These are phyloP conservation scores for Eutreptiella sp. DNA, from an alignment of 208 protist species.

Conservation along the genomic window DNA sequence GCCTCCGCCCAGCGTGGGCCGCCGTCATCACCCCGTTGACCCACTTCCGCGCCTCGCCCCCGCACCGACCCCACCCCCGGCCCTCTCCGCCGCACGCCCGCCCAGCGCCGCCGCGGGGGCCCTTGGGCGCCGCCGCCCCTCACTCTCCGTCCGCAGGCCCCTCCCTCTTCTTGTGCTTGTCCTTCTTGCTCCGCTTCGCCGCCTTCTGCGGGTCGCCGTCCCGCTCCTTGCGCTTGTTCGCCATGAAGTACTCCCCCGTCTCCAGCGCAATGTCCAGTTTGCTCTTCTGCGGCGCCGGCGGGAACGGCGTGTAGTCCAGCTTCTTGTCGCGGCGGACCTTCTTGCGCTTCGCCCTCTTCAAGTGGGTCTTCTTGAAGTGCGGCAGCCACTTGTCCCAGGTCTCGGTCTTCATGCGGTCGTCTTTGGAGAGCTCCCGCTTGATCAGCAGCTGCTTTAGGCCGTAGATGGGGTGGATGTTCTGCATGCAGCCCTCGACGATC, in stretches of 20 bases:
- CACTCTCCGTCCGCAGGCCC: background rate
- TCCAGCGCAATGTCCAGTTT: constrained; percentile 59
- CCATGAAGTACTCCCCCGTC: constrained; percentile 72
- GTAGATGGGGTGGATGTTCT: constrained; percentile 99
- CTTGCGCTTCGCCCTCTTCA: constrained; percentile 23
- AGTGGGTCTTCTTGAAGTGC: constrained; percentile 75
- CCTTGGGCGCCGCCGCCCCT: too few species aligned
- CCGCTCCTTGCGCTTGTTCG: constrained; percentile 26
- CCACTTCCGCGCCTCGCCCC: too few species aligned
- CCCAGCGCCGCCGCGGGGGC: too few species aligned
- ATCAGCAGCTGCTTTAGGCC: constrained; percentile 99
- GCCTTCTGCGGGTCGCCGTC: constrained; percentile 11
- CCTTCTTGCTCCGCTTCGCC: background rate
- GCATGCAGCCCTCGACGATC: constrained; percentile 98
- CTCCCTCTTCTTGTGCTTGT: constrained; percentile 6
- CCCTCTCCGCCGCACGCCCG: too few species aligned
- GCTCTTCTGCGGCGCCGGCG: constrained; percentile 37
- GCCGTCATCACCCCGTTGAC: too few species aligned
- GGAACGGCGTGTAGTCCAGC: constrained; percentile 65
- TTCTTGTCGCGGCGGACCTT: constrained; percentile 40
- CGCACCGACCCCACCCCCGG: too few species aligned
- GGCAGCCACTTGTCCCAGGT: constrained; percentile 98
- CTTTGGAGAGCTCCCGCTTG: constrained; percentile 94
- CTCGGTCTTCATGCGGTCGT: constrained; percentile 88
- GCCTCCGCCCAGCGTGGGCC: too few species aligned